A percentile compares a stretch with the other conserved stretches of the same genome.
Evolutionary conservation across 78 protist species (phyloP).

Genomic region (Reticulomyxa filosa): DNA sequence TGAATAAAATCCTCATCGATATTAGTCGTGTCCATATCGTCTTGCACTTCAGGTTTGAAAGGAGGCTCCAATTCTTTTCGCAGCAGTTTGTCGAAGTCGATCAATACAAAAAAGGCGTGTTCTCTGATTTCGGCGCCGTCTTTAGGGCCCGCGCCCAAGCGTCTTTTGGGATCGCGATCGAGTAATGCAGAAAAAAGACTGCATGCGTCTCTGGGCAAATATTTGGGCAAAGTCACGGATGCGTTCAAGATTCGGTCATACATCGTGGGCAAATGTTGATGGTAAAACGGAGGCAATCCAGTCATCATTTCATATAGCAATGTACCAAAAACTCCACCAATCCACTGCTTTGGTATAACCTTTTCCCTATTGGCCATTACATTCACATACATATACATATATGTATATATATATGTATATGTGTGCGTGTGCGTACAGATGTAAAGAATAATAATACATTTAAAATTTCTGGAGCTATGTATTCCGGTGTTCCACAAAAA

Average conservation of each 20-base stretch:
- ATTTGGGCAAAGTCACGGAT: slow-evolving; percentile 22
- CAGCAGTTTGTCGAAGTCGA: not conserved
- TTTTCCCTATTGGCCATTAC: too few species aligned
- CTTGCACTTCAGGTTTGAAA: too few species aligned
- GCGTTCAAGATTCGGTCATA: slow-evolving; percentile 28
- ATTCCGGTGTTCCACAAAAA: slow-evolving; percentile 97
- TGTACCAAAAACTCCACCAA: slow-evolving; percentile 50
- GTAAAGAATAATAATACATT: too few species aligned
- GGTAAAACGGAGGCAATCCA: slow-evolving; percentile 61
- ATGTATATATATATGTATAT: too few species aligned
- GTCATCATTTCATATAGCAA: slow-evolving; percentile 63
- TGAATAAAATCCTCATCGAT: too few species aligned
- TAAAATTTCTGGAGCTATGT: slow-evolving; percentile 54
- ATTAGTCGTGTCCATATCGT: too few species aligned
- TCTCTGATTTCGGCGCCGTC: slow-evolving; percentile 6
- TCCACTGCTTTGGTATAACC: too few species aligned
- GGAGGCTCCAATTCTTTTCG: slow-evolving; percentile 2
- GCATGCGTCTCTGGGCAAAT: not conserved
- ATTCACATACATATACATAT: too few species aligned
- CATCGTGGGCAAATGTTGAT: slow-evolving; percentile 33
- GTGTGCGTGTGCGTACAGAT: too few species aligned
- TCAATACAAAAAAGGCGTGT: slow-evolving; percentile 51
- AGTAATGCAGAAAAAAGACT: not conserved
- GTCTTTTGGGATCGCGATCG: not conserved
- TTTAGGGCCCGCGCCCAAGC: not conserved